phyloP scores from a whole-genome alignment of 2,329 filamentous ascomycete genomes.

The Fusarium mangiferae region DNA sequence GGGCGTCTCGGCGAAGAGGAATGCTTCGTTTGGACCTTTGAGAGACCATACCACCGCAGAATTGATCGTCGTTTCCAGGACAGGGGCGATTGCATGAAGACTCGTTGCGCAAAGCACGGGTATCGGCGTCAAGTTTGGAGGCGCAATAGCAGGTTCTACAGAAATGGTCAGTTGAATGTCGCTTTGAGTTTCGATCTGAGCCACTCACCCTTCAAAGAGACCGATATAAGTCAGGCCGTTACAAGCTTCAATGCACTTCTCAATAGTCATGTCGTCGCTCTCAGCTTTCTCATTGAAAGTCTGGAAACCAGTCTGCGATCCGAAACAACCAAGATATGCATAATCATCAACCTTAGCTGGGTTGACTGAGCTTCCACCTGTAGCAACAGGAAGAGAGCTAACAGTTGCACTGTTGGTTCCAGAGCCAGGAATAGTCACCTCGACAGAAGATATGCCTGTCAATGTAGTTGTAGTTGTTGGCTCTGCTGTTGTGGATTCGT shows the following conservation, averaged over 20 bases:
- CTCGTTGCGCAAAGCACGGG: slow-evolving; percentile 46
- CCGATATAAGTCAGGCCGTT: slow-evolving; percentile 51
- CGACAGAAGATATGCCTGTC: slow-evolving; percentile 39
- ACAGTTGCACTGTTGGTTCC: slow-evolving; percentile 23
- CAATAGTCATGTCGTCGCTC: slow-evolving; percentile 52
- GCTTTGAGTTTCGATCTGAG: background rate
- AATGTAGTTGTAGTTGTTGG: slow-evolving; percentile 45
- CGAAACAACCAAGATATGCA: slow-evolving; percentile 56
- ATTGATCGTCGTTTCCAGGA: slow-evolving; percentile 52
- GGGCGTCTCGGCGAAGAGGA: slow-evolving; percentile 42
- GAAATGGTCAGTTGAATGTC: background rate
- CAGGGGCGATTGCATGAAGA: slow-evolving; percentile 52
- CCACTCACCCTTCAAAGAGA: slow-evolving; percentile 46
- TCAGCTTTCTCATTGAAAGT: slow-evolving; percentile 49
- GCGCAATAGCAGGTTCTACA: slow-evolving; percentile 58
- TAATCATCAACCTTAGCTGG: slow-evolving; percentile 48
- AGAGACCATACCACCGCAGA: slow-evolving; percentile 55
- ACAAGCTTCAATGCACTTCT: slow-evolving; percentile 54
- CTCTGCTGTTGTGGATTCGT: slow-evolving; percentile 5
- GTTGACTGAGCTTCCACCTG: slow-evolving; percentile 40
- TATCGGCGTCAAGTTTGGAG: slow-evolving; percentile 51
- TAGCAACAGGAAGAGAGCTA: slow-evolving; percentile 17
- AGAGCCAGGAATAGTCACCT: slow-evolving; percentile 40
- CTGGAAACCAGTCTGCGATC: slow-evolving; percentile 49
- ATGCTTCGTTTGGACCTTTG: slow-evolving; percentile 16